These are phyloP conservation scores for Aureobasidium musti DNA, from an alignment of 2,329 filamentous ascomycete genomes.

Conservation along the genomic window DNA sequence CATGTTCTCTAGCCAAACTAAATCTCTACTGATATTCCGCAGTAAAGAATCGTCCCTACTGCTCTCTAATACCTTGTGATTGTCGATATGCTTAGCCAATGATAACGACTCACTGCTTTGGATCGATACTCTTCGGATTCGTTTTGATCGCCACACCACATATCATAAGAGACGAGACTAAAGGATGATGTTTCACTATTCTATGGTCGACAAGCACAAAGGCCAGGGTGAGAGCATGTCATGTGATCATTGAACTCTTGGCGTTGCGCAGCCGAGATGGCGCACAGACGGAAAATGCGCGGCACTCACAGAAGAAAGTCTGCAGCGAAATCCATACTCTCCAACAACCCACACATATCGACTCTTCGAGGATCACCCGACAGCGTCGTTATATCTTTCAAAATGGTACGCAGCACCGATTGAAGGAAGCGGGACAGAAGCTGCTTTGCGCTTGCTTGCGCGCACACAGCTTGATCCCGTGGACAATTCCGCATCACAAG, in stretches of 20 bases:
- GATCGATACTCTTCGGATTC: no score
- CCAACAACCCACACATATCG: constrained; percentile 26
- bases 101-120: background rate
- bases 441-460: background rate
- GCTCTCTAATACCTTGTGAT: no score
- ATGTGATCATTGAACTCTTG: background rate
- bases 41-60: no score
- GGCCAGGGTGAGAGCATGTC: background rate
- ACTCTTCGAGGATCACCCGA: constrained; percentile 51
- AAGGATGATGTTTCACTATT: no score
- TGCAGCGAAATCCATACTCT: background rate
- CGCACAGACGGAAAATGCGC: constrained; percentile 16
- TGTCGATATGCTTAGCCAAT: no score
- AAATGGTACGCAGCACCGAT: constrained; percentile 43
- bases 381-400: constrained; percentile 41
- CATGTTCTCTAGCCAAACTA: background rate
- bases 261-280: background rate
- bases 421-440: constrained; percentile 1
- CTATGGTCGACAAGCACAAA: no score
- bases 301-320: constrained; percentile 2
- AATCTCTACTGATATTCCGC: no score
- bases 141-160: no score
- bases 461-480: background rate
- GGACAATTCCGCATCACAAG: background rate
- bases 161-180: no score